Evolutionary conservation across 192 early-diverging fungal species (phyloP), one percentile per base, ranked within the genome.

Genomic region (Lobosporangium transversale): DNA sequence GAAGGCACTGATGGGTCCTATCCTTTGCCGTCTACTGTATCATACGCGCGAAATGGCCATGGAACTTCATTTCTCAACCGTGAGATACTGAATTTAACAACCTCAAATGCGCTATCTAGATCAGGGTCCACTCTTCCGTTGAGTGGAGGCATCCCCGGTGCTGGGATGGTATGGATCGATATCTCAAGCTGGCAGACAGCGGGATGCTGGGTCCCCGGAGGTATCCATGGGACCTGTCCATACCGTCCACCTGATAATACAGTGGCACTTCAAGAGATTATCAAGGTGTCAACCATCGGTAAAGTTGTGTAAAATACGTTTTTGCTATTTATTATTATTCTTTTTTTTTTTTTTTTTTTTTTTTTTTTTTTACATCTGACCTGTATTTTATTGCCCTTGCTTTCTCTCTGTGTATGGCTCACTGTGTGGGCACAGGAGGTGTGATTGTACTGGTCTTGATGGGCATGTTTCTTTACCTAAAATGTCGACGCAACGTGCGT

Each of bases 151-250:
- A 29, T 32, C 26, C 43, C 58, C 10, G 37, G 30, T 7, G 57
- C 27, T 32, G 73, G 73, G 4, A 50, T 76, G 47, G 59, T 76
- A 6, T 76, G 73, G 73, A 76, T 76, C 37, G 73, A 76, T 37
- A 76, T 76, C 15, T 76, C 73, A n/a, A 76, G 73, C 26, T 76
- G 73, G 73, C 73, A 76, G 27, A 76, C 73, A 20, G 73, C 73
- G 18, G 73, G 73, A 29, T 76, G 73, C 31, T 76, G 73, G 73
- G 73, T 76, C 14, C 64, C 73, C 15, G 73, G 73, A 31, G 73
- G 73, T 1, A 10, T 51, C 1, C 21, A 76, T 5, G 73, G 73
- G 0, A 43, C 45, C 30, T 76, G 73, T 35, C 73, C 73, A 0
- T 76, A 76, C 24, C 73, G 56, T 26, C 58, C 37, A 10, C 63